Conservation (phyloP, 139 green algal species). For the Chlorella sorokiniana region DNA sequence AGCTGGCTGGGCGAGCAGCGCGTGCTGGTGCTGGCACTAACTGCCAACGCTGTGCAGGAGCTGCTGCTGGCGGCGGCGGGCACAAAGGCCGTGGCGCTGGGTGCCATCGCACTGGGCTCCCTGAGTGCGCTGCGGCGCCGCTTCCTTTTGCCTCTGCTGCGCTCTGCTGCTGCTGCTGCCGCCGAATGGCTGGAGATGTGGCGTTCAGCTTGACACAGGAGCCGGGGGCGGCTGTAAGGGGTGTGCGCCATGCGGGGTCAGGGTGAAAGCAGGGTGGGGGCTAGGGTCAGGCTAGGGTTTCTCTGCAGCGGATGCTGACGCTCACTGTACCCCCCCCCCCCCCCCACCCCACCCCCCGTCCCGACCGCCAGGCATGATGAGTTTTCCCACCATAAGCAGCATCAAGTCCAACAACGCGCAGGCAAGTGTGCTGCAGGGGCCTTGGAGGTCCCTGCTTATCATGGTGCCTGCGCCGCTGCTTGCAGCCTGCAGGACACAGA, state of each 20-base stretch:
- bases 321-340: neutral
- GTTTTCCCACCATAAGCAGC: conserved; percentile 65
- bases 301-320: neutral
- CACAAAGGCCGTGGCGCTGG: conserved; percentile 50
- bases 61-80: conserved; percentile 45
- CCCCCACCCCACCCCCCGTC: no score
- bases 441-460: neutral
- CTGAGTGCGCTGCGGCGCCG: conserved; percentile 26
- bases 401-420: conserved; percentile 65
- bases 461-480: neutral
- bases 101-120: conserved; percentile 44
- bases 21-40: conserved; percentile 58
- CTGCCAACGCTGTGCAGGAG: conserved; percentile 36
- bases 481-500: neutral
- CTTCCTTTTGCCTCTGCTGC: neutral
- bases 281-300: no score
- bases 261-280: no score
- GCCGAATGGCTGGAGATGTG: no score
- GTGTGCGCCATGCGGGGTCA: no score
- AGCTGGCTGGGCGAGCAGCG: conserved; percentile 54
- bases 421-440: neutral
- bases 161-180: neutral
- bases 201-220: no score
- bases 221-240: no score
- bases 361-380: conserved; percentile 42